Conservation (phyloP, 805 yeast genomes). For the Barnettozyma populi region DNA sequence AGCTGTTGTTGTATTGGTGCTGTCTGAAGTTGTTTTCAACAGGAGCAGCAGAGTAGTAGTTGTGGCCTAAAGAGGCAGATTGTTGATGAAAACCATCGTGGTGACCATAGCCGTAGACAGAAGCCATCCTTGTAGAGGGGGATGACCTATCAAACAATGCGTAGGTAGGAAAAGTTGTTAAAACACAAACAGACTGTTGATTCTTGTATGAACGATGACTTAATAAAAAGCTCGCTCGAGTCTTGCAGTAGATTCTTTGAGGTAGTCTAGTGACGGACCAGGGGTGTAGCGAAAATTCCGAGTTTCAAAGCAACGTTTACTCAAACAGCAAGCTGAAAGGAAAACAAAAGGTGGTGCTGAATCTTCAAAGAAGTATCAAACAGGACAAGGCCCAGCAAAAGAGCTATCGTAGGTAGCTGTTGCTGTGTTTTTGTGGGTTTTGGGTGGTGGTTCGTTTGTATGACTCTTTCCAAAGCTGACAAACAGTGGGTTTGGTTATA, state of each 20-base stretch:
- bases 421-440: constrained; percentile 3
- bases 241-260: not conserved
- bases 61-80: constrained; percentile 3
- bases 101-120: constrained; percentile 20
- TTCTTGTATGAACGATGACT: constrained; percentile 31
- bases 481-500: constrained; percentile 8
- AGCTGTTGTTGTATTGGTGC: constrained; percentile 2
- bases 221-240: constrained; percentile 36
- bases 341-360: not conserved
- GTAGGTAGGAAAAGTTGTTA: not conserved
- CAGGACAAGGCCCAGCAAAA: not conserved
- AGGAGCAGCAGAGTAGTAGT: not conserved
- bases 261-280: not conserved
- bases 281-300: not conserved
- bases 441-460: constrained; percentile 1
- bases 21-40: not conserved
- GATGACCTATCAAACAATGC: not conserved
- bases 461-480: constrained; percentile 4
- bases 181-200: not conserved
- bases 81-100: constrained; percentile 9
- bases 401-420: not conserved
- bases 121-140: constrained; percentile 13
- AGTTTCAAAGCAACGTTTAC: not conserved
- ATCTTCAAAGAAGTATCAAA: constrained; percentile 1
- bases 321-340: not conserved